Evolutionary conservation across 1,139 yeast species (phyloP).

Genomic region (Suhomyces maxii): DNA sequence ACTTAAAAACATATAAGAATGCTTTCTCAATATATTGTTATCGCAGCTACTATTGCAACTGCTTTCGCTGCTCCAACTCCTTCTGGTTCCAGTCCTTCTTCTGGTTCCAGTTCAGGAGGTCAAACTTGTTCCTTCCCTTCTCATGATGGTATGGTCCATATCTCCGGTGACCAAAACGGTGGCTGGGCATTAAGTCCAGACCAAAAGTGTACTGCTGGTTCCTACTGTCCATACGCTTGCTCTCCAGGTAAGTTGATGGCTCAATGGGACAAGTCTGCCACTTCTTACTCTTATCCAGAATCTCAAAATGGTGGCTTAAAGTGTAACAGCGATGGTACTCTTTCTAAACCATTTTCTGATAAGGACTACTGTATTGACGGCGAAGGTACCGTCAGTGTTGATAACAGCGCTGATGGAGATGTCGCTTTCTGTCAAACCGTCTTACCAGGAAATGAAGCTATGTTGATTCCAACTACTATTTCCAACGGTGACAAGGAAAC

Average conservation of each 20-base stretch:
- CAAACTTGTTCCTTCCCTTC: constrained; percentile 67
- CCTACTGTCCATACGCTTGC: constrained; percentile 87
- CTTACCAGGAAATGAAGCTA: constrained; percentile 89
- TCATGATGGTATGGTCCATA: constrained; percentile 63
- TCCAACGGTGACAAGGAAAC: constrained; percentile 44
- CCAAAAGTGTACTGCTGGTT: constrained; percentile 69
- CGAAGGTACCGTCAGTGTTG: constrained; percentile 64
- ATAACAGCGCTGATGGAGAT: constrained; percentile 50
- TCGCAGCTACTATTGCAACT: constrained; percentile 20
- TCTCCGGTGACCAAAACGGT: constrained; percentile 59
- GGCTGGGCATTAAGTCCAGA: constrained; percentile 92
- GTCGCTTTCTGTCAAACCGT: constrained; percentile 93
- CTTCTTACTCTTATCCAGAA: constrained; percentile 61
- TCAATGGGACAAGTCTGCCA: constrained; percentile 69
- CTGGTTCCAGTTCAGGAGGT: constrained; percentile 23
- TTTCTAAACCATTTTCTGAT: constrained; percentile 61
- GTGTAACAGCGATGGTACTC: constrained; percentile 69
- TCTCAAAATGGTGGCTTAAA: constrained; percentile 80
- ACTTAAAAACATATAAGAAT: not conserved
- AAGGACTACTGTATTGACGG: constrained; percentile 74
- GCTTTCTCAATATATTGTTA: constrained; percentile 18
- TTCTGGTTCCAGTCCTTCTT: constrained; percentile 65
- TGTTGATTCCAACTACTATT: constrained; percentile 82
- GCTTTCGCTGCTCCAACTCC: constrained; percentile 31
- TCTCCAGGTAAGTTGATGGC: constrained; percentile 80